Conservation (phyloP, 2,329 filamentous ascomycete genomes). For the Orbilia oligospora region DNA sequence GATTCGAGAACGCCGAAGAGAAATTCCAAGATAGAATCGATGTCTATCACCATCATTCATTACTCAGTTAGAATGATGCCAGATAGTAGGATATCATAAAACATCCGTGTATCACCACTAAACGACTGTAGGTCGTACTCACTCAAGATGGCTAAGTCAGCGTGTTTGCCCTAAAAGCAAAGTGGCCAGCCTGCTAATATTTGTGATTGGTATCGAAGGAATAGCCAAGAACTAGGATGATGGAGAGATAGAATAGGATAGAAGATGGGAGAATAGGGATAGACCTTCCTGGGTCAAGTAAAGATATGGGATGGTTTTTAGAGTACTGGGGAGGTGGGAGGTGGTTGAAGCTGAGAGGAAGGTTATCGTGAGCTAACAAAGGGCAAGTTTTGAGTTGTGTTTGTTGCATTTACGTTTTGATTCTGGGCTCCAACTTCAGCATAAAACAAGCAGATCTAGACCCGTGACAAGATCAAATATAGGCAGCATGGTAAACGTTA, state of each 20-base stretch:
- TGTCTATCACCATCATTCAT: background rate
- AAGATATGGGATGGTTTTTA: background rate
- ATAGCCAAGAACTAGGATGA: background rate
- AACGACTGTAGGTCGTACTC: constrained; percentile 8
- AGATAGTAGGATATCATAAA: background rate
- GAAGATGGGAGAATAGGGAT: background rate
- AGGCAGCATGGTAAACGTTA: background rate
- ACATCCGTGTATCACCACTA: background rate
- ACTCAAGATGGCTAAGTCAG: constrained; percentile 27
- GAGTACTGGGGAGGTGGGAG: background rate
- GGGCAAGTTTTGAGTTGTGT: constrained; percentile 17
- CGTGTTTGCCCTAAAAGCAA: constrained; percentile 37
- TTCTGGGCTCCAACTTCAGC: no score
- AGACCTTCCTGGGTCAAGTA: background rate
- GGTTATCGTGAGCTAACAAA: background rate
- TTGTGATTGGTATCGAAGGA: background rate
- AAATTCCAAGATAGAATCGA: background rate
- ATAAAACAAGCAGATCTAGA: no score
- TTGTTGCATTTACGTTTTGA: constrained; percentile 33
- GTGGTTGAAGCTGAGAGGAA: background rate
- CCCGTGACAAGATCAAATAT: no score
- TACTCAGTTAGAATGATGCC: background rate
- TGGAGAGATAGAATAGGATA: background rate
- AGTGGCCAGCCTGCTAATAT: background rate
- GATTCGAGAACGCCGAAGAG: background rate